Base-by-base conservation (phyloP, 148 eudicot genomes). In the Chenopodium berlandieri region DNA sequence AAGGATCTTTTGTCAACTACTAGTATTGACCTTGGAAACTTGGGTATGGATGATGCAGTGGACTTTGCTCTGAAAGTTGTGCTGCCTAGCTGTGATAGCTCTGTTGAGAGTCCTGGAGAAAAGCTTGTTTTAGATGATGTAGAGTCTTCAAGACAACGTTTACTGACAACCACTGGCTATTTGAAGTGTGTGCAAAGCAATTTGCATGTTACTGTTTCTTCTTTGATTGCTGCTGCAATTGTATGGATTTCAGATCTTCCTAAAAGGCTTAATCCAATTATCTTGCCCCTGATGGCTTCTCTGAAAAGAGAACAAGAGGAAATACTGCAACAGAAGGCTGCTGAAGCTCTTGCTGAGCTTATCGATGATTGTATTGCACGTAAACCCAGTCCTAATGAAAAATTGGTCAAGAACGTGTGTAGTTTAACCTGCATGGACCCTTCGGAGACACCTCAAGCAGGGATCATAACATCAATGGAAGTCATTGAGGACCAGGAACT, bases 201-300 rank as follows among this genome's bases (percentile, higher is more conserved):
- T 76, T 86, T 88, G 99, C 94, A 85, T 78, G 88, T 86, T 19
- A 84, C 90, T 52, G 90, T 88, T 78, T 82, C 90, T 69, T 85
- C 90, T 75, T 80, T 88, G 73, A 84, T 88, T 80, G 90, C 90
- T 71, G 86, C 94, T 77, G 94, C 98, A 47, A 89, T 90, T 83
- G 94, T 97, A 68, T 93, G 98, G 97, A 92, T 97, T 91, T 91
- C 98, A 30, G 90, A 89, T 80, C 97, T 97, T 85, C 99, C 99
- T 58, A 84, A 89, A 70, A 94, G 88, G 89, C 93, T 97, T 32
- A 97, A 94, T 80, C 95, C 98, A 20, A 89, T 97, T 72, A 97
- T 97, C 78, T 85, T 97, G 74, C 99, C 99, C 20, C 72, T 97
- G 71, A 97, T 97, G 99, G 93, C 99, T 75, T 97, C 99, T 31